Percentiles rank a stretch among this genome's conserved stretches.
phyloP scores from a whole-genome alignment of 2,329 filamentous ascomycete genomes.

The Venturia asperata region DNA sequence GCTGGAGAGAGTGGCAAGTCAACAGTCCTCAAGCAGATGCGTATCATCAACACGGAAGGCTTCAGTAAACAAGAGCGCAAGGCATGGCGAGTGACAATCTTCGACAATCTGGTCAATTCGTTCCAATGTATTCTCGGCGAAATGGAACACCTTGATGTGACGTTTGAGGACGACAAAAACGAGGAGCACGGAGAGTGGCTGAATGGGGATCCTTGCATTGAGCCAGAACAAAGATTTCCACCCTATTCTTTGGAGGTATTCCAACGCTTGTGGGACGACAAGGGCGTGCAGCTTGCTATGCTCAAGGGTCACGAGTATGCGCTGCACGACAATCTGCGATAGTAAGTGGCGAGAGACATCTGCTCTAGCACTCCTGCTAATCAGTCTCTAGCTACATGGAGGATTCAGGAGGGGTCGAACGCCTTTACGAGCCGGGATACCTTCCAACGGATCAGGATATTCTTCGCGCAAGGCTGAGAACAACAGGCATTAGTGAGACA shows the following conservation, averaged over 20 bases:
- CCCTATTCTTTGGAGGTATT: conserved; percentile 72
- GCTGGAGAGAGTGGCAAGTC: conserved; percentile 95
- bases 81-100: conserved; percentile 92
- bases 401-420: conserved; percentile 46
- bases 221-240: conserved; percentile 72
- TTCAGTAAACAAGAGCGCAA: conserved; percentile 85
- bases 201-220: conserved; percentile 66
- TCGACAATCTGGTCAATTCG: conserved; percentile 87
- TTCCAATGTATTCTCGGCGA: conserved; percentile 86
- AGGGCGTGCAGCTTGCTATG: conserved; percentile 79
- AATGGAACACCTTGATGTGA: conserved; percentile 76
- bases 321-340: conserved; percentile 88
- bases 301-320: conserved; percentile 93
- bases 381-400: conserved; percentile 18
- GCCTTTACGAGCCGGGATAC: conserved; percentile 61
- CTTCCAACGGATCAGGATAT: conserved; percentile 92
- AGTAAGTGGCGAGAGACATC: conserved; percentile 53
- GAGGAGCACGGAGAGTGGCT: conserved; percentile 70
- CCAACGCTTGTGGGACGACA: conserved; percentile 75
- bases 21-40: conserved; percentile 98
- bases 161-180: conserved; percentile 71
- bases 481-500: conserved; percentile 93
- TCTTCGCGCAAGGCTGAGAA: conserved; percentile 79
- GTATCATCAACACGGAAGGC: conserved; percentile 88
- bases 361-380: not conserved